Evolutionary conservation across 306 rosid species (phyloP).

Genomic region (Gillenia trifoliata): DNA sequence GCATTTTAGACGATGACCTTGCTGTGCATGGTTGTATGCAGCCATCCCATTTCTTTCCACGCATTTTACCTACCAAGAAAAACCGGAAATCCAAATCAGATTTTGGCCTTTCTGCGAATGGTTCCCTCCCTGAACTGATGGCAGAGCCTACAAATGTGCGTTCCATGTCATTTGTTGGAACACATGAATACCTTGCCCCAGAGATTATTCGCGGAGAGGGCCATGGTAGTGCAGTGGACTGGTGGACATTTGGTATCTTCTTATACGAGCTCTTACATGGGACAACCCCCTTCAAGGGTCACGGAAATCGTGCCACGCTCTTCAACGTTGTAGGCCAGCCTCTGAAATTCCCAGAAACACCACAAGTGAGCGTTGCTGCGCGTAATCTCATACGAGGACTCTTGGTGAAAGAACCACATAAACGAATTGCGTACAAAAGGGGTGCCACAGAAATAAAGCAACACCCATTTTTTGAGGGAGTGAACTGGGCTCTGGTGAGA

Average conservation of each 20-base stretch:
- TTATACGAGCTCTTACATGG: slow-evolving; percentile 79
- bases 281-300: slow-evolving; percentile 80
- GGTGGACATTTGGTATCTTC: slow-evolving; percentile 98
- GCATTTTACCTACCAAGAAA: slow-evolving; percentile 68
- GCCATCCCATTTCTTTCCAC: slow-evolving; percentile 68
- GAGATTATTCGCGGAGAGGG: slow-evolving; percentile 93
- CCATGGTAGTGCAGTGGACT: slow-evolving; percentile 92
- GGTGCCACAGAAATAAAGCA: slow-evolving; percentile 89
- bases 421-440: slow-evolving; percentile 75
- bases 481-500: slow-evolving; percentile 90
- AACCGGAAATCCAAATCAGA: slow-evolving; percentile 81
- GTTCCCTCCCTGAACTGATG: slow-evolving; percentile 76
- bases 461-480: slow-evolving; percentile 88
- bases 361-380: slow-evolving; percentile 51
- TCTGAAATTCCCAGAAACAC: slow-evolving; percentile 68
- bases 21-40: slow-evolving; percentile 43
- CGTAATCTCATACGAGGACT: slow-evolving; percentile 77
- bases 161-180: slow-evolving; percentile 95
- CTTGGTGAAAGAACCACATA: slow-evolving; percentile 73
- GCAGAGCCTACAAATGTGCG: slow-evolving; percentile 87
- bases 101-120: slow-evolving; percentile 55
- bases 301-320: slow-evolving; percentile 77
- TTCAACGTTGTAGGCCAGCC: slow-evolving; percentile 86
- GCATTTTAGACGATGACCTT: slow-evolving; percentile 37
- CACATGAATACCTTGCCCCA: slow-evolving; percentile 88